Evolutionary conservation across 306 rosid genomes (phyloP).

Genomic region (Urtica urens): DNA sequence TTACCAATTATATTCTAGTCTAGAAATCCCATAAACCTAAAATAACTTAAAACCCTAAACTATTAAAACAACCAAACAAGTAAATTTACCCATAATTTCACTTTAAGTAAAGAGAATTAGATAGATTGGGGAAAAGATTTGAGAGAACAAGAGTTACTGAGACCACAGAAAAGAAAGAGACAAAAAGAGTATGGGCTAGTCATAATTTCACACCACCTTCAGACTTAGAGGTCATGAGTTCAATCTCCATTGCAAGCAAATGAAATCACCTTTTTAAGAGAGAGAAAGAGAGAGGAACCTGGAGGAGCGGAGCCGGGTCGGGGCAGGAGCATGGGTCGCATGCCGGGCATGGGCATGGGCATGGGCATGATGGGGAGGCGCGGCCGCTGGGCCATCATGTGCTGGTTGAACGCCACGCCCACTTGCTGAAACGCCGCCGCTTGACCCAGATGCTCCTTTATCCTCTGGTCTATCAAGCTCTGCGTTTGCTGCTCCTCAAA

Average conservation of each 20-base stretch:
- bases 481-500: constrained; percentile 97
- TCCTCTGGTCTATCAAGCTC: constrained; percentile 85
- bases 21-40: background rate
- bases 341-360: constrained; percentile 39
- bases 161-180: background rate
- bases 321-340: constrained; percentile 76
- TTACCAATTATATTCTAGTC: background rate
- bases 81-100: background rate
- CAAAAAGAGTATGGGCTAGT: background rate
- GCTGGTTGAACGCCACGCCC: constrained; percentile 80
- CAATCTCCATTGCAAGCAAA: background rate
- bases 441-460: constrained; percentile 96
- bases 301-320: constrained; percentile 69
- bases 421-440: constrained; percentile 82
- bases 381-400: constrained; percentile 61
- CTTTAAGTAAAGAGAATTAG: background rate
- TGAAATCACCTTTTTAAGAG: background rate
- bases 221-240: background rate
- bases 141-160: background rate
- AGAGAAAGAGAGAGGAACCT: constrained; percentile 26
- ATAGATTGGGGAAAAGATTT: background rate
- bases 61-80: no score
- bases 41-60: background rate
- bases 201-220: background rate
- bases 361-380: constrained; percentile 61